These are phyloP conservation scores for Hypoxylon sp. DNA, from an alignment of 2,329 filamentous ascomycete species.

Conservation along the genomic window DNA sequence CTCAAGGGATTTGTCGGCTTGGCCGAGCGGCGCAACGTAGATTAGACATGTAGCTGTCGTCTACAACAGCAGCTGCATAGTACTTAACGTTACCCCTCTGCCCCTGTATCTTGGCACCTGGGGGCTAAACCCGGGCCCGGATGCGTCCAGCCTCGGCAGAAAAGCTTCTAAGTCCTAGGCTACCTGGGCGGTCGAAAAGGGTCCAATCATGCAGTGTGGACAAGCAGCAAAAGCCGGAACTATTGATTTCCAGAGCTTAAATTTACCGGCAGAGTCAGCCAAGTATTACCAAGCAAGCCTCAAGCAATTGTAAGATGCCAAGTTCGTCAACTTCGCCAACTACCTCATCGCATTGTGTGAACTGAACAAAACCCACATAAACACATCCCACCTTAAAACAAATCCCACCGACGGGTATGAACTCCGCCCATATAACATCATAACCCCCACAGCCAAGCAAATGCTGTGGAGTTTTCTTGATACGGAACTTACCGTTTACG, in stretches of 20 bases:
- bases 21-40: background rate
- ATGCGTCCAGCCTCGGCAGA: background rate
- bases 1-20: slow-evolving; percentile 11
- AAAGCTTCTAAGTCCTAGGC: slow-evolving; percentile 7
- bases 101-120: background rate
- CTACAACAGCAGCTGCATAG: background rate
- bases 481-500: background rate
- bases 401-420: no score
- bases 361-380: background rate
- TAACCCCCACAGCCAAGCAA: background rate
- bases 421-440: background rate
- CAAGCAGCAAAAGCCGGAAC: background rate
- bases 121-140: background rate
- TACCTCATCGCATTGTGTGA: background rate
- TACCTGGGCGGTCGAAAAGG: slow-evolving; percentile 7
- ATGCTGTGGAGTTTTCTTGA: background rate
- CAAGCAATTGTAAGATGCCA: background rate
- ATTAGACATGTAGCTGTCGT: background rate
- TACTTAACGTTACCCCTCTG: background rate
- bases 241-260: slow-evolving; percentile 4
- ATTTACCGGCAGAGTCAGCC: slow-evolving; percentile 6
- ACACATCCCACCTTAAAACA: no score
- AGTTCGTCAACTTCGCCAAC: slow-evolving; percentile 1
- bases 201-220: slow-evolving; percentile 3
- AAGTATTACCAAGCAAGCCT: background rate